phyloP scores from a whole-genome alignment of 176 grass and related monocot genomes.

The Avena eriantha region DNA sequence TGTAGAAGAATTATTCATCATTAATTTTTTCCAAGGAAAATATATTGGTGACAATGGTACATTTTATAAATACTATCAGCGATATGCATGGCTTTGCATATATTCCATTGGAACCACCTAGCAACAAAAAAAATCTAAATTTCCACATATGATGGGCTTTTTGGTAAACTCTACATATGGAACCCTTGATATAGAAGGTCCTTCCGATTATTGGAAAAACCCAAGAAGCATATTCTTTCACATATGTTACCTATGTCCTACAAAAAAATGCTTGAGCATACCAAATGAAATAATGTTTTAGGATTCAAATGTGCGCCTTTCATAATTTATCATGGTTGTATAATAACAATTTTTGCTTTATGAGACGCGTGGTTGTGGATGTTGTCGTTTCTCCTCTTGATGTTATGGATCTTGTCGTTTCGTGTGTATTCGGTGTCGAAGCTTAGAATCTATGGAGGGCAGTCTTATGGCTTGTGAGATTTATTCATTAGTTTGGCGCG shows the following conservation, averaged over 20 bases:
- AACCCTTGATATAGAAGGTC: not conserved
- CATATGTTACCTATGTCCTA: not conserved
- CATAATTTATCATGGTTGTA: not conserved
- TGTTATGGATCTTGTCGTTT: no score
- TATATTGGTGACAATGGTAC: slow-evolving; percentile 62
- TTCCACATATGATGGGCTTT: not conserved
- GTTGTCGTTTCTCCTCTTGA: not conserved
- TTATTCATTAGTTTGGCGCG: not conserved
- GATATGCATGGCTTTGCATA: no score
- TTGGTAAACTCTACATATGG: not conserved
- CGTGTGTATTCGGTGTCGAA: not conserved
- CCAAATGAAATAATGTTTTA: not conserved
- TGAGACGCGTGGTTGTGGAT: not conserved
- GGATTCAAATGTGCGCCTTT: not conserved
- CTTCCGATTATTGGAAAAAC: not conserved
- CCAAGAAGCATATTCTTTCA: not conserved
- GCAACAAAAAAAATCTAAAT: not conserved
- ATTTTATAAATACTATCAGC: no score
- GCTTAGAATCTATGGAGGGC: not conserved
- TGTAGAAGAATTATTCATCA: slow-evolving; percentile 76
- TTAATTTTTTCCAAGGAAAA: slow-evolving; percentile 82
- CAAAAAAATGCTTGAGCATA: not conserved
- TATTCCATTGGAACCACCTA: not conserved
- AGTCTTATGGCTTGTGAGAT: not conserved
- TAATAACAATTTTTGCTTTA: not conserved